Evolutionary conservation across 768 basidiomycete species (phyloP).

Genomic region (Auricularia sp.): DNA sequence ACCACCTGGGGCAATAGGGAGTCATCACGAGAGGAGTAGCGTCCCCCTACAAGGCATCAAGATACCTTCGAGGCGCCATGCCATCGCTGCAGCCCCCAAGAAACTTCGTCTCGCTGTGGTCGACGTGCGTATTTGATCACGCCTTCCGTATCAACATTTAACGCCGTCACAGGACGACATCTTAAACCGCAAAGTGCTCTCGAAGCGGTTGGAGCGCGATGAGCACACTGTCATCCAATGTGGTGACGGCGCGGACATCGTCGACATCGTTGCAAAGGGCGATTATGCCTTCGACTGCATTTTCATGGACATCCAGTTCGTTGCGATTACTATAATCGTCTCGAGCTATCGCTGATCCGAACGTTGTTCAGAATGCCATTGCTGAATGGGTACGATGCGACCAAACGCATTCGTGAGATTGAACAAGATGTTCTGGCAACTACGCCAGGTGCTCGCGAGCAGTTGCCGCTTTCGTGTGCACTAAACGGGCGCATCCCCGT

Average conservation of each 20-base stretch:
- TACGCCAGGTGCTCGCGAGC: background rate
- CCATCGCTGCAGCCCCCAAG: constrained; percentile 2
- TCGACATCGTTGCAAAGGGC: constrained; percentile 40
- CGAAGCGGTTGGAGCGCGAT: constrained; percentile 54
- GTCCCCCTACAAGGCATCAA: background rate
- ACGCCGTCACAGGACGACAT: constrained; percentile 45
- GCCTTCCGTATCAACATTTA: background rate
- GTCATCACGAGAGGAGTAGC: background rate
- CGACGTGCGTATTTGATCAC: constrained; percentile 35
- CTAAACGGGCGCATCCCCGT: constrained; percentile 65
- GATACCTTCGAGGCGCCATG: background rate
- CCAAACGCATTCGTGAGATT: constrained; percentile 50
- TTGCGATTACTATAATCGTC: constrained; percentile 3
- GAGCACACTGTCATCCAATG: constrained; percentile 56
- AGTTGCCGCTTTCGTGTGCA: constrained; percentile 25
- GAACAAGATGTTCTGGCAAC: constrained; percentile 28
- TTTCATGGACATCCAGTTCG: constrained; percentile 78
- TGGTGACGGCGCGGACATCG: constrained; percentile 67
- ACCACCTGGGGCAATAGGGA: too few relatives aligned
- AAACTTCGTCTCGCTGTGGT: constrained; percentile 49
- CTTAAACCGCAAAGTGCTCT: constrained; percentile 61
- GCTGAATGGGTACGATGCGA: constrained; percentile 62
- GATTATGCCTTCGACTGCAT: constrained; percentile 61
- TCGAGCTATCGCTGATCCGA: too few relatives aligned
- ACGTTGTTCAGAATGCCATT: constrained; percentile 56